Percentiles rank a stretch among this genome's conserved stretches.
phyloP scores from a whole-genome alignment of 2,329 filamentous ascomycete genomes.

The Gaeumannomyces tritici region DNA sequence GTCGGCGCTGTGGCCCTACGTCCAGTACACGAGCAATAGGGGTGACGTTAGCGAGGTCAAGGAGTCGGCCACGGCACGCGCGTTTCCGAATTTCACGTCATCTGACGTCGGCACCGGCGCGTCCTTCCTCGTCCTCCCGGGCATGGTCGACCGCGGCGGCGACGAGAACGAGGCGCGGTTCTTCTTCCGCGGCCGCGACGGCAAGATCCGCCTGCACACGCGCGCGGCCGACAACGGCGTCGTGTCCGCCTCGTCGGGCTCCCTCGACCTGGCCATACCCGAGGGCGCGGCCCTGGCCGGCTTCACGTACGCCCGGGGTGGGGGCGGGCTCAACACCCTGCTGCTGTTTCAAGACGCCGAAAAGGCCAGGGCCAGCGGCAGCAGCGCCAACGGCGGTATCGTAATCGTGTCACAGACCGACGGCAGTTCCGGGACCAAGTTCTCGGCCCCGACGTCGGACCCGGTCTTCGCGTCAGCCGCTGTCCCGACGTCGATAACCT shows the following conservation, averaged over 20 bases:
- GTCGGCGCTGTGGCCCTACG: constrained; percentile 7
- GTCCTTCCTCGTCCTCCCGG: background rate
- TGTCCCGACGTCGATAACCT: constrained; percentile 6
- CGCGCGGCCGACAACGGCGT: background rate
- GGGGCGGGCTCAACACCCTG: constrained; percentile 10
- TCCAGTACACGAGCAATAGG: constrained; percentile 1
- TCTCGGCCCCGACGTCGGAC: constrained; percentile 7
- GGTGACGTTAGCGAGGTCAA: background rate
- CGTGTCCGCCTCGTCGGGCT: constrained; percentile 3
- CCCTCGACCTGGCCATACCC: constrained; percentile 7
- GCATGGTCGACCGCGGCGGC: background rate
- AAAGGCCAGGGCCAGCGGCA: background rate
- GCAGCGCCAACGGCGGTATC: background rate
- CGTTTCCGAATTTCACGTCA: background rate
- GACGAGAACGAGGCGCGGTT: constrained; percentile 3
- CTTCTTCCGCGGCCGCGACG: constrained; percentile 5
- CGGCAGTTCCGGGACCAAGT: no score
- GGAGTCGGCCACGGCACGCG: no score
- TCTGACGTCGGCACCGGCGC: background rate
- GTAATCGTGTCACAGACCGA: background rate
- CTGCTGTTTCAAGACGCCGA: constrained; percentile 13
- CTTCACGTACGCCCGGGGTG: constrained; percentile 8
- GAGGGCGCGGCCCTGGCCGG: constrained; percentile 11
- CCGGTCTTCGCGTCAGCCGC: constrained; percentile 7
- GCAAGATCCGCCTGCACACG: background rate